A percentile compares a stretch with the other conserved stretches of the same genome.
Evolutionary conservation across 2,329 filamentous ascomycete genomes (phyloP).

Genomic region (Trichoderma sp.): DNA sequence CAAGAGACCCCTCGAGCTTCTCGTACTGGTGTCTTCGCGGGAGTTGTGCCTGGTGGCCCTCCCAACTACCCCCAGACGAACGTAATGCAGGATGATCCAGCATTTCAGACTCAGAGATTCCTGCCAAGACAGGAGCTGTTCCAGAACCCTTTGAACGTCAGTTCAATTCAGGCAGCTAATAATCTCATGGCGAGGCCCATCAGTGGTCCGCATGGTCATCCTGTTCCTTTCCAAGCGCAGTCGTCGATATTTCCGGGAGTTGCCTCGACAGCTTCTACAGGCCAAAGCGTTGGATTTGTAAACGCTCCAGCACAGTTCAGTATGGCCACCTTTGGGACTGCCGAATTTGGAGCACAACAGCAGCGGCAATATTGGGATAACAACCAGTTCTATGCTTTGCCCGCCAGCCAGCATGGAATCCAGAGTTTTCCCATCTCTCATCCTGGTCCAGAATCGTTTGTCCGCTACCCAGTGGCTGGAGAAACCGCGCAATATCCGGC

Average conservation of each 20-base stretch:
- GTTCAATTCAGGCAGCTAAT: background rate
- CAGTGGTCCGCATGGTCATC: background rate
- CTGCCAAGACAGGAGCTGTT: background rate
- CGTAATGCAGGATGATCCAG: background rate
- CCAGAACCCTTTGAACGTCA: slow-evolving; percentile 19
- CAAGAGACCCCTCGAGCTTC: slow-evolving; percentile 17
- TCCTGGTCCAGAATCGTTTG: background rate
- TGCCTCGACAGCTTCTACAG: background rate
- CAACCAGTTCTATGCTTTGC: background rate
- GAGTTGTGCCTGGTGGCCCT: background rate
- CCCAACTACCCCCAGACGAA: background rate
- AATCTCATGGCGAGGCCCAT: background rate
- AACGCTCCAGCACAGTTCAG: background rate
- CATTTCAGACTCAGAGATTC: background rate
- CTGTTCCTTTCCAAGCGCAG: background rate
- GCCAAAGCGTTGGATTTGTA: background rate
- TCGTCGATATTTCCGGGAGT: background rate
- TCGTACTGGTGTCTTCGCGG: background rate
- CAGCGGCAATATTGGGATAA: background rate
- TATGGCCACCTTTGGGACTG: background rate
- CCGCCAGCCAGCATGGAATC: slow-evolving; percentile 1
- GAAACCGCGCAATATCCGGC: background rate
- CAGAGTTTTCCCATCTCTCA: background rate
- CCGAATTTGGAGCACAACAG: background rate
- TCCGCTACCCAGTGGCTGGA: background rate